Percentiles rank a stretch among this genome's conserved stretches.
phyloP scores from a whole-genome alignment of 1,284 basidiomycete genomes.

The Dichomitus squalens region DNA sequence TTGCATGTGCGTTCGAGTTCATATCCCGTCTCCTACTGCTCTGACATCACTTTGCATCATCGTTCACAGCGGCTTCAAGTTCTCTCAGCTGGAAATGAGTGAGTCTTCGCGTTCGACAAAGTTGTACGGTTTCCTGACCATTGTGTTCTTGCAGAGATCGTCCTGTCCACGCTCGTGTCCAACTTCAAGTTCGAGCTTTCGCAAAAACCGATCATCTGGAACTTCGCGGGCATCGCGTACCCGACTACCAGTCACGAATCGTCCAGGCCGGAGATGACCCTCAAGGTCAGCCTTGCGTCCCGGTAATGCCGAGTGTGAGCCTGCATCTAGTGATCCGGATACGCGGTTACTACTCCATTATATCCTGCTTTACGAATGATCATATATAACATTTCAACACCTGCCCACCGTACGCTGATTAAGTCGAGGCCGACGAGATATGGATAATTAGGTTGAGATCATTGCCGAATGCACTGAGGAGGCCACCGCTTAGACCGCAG shows the following conservation, averaged over 20 bases:
- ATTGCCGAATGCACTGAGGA: too few species aligned
- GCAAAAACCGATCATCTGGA: constrained; percentile 20
- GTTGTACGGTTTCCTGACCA: neutral
- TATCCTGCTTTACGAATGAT: too few species aligned
- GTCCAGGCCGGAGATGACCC: constrained; percentile 17
- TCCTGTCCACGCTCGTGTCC: constrained; percentile 12
- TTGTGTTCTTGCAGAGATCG: constrained; percentile 2
- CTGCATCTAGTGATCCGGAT: too few species aligned
- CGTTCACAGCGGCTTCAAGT: constrained; percentile 10
- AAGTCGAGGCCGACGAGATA: too few species aligned
- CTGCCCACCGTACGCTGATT: too few species aligned
- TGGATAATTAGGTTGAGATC: too few species aligned
- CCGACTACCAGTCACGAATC: constrained; percentile 17
- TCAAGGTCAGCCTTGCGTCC: constrained; percentile 8
- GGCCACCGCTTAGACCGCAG: too few species aligned
- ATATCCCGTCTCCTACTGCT: too few species aligned
- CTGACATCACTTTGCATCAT: neutral
- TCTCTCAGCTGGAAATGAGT: constrained; percentile 19
- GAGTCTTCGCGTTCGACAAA: neutral
- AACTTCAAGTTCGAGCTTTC: constrained; percentile 16
- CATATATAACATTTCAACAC: too few species aligned
- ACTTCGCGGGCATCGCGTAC: constrained; percentile 21
- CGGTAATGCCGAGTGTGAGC: too few species aligned
- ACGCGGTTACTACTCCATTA: too few species aligned
- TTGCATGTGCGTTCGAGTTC: constrained; percentile 31